A percentile compares a stretch with the other conserved stretches of the same genome.
phyloP scores from a whole-genome alignment of 441 rosid species.

The Capsella rubella region DNA sequence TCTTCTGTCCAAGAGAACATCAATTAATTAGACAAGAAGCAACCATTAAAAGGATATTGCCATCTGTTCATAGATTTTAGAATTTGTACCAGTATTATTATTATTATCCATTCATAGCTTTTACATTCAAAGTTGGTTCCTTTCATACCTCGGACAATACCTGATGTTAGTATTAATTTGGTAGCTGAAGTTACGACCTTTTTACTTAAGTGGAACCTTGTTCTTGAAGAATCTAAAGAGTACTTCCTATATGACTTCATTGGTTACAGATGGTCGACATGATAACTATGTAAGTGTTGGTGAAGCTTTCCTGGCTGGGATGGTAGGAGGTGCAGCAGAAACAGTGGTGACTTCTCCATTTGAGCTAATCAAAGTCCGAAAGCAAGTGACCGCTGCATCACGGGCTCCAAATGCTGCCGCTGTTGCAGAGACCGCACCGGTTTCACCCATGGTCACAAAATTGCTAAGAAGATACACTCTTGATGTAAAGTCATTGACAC shows the following conservation, averaged over 20 bases:
- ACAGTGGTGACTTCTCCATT: constrained; percentile 77
- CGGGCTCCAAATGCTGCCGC: constrained; percentile 49
- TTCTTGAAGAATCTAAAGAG: constrained; percentile 8
- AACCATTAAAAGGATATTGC: neutral
- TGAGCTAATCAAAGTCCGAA: constrained; percentile 81
- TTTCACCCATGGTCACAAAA: constrained; percentile 56
- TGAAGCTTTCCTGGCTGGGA: constrained; percentile 84
- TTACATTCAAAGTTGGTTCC: constrained; percentile 3
- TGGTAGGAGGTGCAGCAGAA: constrained; percentile 80
- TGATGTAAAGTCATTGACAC: constrained; percentile 67
- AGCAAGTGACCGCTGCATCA: constrained; percentile 80
- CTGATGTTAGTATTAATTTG: neutral
- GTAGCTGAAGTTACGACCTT: neutral
- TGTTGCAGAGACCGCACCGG: constrained; percentile 44
- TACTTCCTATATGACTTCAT: constrained; percentile 20
- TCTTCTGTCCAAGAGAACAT: constrained; percentile 10
- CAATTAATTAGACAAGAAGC: constrained; percentile 2
- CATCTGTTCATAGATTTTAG: neutral
- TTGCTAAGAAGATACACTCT: constrained; percentile 66
- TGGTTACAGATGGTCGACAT: constrained; percentile 78
- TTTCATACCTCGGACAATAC: neutral
- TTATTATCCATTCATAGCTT: neutral
- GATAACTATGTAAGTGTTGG: constrained; percentile 65
- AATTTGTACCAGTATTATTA: neutral
- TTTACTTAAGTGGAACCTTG: neutral